Percentiles rank a stretch among this genome's conserved stretches.
These are phyloP conservation scores for Rosellinia necatrix DNA, from an alignment of 2,329 filamentous ascomycete species.

Conservation along the genomic window DNA sequence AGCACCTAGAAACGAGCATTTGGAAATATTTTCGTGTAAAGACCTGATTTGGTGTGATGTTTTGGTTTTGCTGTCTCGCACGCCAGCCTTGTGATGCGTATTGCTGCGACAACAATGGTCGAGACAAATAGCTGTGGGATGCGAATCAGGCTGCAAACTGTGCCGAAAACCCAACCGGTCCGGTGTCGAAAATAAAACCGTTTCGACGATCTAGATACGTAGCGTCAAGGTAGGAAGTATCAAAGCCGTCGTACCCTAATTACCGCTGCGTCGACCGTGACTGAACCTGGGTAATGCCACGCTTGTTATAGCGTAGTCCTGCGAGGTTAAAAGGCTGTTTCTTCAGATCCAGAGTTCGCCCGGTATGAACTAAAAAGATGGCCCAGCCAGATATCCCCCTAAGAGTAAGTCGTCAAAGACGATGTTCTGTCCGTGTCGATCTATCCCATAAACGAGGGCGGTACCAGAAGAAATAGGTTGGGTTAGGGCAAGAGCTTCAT, in stretches of 20 bases:
- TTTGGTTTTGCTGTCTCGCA: constrained; percentile 23
- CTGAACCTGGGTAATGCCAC: neutral
- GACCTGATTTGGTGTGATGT: constrained; percentile 20
- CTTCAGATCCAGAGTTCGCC: neutral
- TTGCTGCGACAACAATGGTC: constrained; percentile 2
- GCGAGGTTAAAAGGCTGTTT: constrained; percentile 1
- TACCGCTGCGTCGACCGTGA: neutral
- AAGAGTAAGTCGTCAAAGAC: neutral
- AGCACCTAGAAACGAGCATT: constrained; percentile 63
- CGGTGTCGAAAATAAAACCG: neutral
- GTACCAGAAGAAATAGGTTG: constrained; percentile 7
- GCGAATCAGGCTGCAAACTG: neutral
- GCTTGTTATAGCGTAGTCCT: constrained; percentile 2
- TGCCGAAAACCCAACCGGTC: neutral
- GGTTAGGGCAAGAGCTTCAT: constrained; percentile 17
- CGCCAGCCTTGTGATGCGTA: constrained; percentile 3
- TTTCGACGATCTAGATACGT: neutral
- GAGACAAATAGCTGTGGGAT: neutral
- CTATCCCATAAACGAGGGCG: constrained; percentile 6
- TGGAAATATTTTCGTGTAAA: constrained; percentile 41
- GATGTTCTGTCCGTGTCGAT: constrained; percentile 4
- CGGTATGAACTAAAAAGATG: constrained; percentile 1
- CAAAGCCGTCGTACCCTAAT: neutral
- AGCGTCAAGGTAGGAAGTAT: neutral
- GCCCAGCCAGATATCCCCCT: neutral